Conservation (phyloP, 2,329 filamentous ascomycete species). For the Fonsecaea multimorphosa region DNA sequence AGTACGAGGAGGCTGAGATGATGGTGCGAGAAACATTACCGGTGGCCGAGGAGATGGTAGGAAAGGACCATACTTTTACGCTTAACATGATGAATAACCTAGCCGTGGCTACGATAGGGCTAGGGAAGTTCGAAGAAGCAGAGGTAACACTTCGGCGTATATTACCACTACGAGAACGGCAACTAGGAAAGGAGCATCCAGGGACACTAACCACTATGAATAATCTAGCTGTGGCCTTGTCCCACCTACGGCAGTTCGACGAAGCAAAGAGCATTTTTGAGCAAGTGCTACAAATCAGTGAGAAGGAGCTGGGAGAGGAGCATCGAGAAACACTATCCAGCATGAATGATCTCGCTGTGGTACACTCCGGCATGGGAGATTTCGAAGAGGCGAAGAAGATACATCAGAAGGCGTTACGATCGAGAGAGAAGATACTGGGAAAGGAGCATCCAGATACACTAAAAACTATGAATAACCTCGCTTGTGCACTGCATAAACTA, state of each 20-base stretch:
- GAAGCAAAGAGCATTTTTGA: neutral
- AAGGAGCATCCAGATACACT: neutral
- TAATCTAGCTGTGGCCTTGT: neutral
- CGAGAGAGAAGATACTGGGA: neutral
- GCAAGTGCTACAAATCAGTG: neutral
- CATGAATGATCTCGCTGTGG: neutral
- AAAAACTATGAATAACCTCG: neutral
- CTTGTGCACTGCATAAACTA: neutral
- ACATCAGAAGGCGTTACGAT: no score
- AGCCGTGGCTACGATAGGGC: no score
- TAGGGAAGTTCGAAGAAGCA: neutral
- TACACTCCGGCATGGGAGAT: neutral
- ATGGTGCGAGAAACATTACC: neutral
- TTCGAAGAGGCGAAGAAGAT: neutral
- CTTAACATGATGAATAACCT: neutral
- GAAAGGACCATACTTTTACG: neutral
- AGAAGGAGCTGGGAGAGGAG: neutral
- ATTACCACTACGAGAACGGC: neutral
- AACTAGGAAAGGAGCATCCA: neutral
- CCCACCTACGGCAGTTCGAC: neutral
- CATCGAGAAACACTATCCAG: neutral
- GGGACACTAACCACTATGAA: neutral
- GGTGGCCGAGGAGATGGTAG: neutral
- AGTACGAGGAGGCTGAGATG: neutral
- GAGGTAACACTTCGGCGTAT: neutral